These are phyloP conservation scores for Apiotrichum sp. DNA, from an alignment of 1,284 basidiomycete species.

Conservation along the genomic window DNA sequence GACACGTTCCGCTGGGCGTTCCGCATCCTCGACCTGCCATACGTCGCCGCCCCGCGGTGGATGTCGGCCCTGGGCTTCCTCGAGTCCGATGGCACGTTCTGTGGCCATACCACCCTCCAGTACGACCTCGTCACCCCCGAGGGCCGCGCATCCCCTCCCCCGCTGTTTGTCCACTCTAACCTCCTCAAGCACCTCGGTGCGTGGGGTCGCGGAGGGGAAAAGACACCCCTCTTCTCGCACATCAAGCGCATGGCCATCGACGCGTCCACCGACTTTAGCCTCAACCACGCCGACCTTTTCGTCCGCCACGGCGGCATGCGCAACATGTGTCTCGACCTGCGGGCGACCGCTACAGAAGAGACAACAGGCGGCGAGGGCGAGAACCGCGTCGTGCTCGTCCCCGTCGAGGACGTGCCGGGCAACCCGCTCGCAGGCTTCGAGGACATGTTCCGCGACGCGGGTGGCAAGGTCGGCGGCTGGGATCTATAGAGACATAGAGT, in stretches of 20 bases:
- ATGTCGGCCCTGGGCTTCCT: conserved; percentile 43
- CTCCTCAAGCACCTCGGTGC: conserved; percentile 48
- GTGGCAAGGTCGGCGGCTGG: conserved; percentile 44
- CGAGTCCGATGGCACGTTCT: conserved; percentile 42
- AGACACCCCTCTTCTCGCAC: conserved; percentile 37
- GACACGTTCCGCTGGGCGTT: conserved; percentile 50
- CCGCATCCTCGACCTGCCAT: conserved; percentile 45
- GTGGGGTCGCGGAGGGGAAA: background rate
- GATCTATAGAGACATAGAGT: conserved; percentile 19
- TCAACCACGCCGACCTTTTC: conserved; percentile 40
- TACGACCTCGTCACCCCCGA: conserved; percentile 34
- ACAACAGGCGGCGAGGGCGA: conserved; percentile 2
- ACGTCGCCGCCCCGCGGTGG: conserved; percentile 45
- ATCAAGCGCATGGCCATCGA: conserved; percentile 38
- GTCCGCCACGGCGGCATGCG: conserved; percentile 40
- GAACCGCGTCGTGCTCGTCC: conserved; percentile 21
- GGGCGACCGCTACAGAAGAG: conserved; percentile 8
- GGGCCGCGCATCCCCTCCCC: conserved; percentile 26
- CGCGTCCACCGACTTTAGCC: conserved; percentile 21
- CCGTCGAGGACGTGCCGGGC: conserved; percentile 29
- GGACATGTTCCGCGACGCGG: conserved; percentile 35
- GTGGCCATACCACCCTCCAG: conserved; percentile 47
- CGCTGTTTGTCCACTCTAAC: conserved; percentile 45
- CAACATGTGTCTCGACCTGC: conserved; percentile 45
- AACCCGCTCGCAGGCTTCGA: conserved; percentile 40